Percentiles rank a stretch among this genome's conserved stretches.
Conservation (phyloP, 2,329 filamentous ascomycete genomes). For the Pseudogymnoascus sp. region DNA sequence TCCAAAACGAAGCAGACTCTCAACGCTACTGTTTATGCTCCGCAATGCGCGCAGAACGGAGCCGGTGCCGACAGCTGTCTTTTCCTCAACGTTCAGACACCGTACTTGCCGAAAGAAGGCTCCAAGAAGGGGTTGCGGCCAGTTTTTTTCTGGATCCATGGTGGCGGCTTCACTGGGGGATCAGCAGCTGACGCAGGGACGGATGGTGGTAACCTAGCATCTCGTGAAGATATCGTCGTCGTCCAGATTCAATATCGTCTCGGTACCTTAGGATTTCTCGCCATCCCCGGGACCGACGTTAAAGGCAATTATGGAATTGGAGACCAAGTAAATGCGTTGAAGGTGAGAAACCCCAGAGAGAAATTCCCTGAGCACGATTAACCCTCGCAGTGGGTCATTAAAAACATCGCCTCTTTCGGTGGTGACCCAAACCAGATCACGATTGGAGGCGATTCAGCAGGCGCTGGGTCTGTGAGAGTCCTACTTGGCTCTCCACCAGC, state of each 20-base stretch:
- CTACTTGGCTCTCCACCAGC: constrained; percentile 41
- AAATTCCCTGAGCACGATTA: neutral
- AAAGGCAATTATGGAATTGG: constrained; percentile 45
- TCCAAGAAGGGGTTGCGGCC: constrained; percentile 26
- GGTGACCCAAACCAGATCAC: constrained; percentile 40
- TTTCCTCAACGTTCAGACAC: constrained; percentile 33
- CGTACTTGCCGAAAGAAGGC: constrained; percentile 21
- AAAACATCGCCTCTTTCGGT: constrained; percentile 38
- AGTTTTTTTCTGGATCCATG: constrained; percentile 27
- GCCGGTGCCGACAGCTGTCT: constrained; percentile 26
- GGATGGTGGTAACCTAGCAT: constrained; percentile 25
- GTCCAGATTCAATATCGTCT: constrained; percentile 25
- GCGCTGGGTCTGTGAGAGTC: constrained; percentile 41
- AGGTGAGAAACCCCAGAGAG: constrained; percentile 20
- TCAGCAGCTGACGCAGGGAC: constrained; percentile 19
- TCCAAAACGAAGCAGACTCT: constrained; percentile 37
- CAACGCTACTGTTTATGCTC: constrained; percentile 36
- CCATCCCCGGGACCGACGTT: constrained; percentile 41
- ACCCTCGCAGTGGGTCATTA: constrained; percentile 36
- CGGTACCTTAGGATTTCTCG: constrained; percentile 30
- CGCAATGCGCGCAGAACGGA: constrained; percentile 27
- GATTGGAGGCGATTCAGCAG: constrained; percentile 43
- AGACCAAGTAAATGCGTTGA: constrained; percentile 42
- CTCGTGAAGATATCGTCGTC: constrained; percentile 24
- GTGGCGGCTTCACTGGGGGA: constrained; percentile 28